phyloP scores from a whole-genome alignment of 345 rosid species.

The Aurinia saxatilis region DNA sequence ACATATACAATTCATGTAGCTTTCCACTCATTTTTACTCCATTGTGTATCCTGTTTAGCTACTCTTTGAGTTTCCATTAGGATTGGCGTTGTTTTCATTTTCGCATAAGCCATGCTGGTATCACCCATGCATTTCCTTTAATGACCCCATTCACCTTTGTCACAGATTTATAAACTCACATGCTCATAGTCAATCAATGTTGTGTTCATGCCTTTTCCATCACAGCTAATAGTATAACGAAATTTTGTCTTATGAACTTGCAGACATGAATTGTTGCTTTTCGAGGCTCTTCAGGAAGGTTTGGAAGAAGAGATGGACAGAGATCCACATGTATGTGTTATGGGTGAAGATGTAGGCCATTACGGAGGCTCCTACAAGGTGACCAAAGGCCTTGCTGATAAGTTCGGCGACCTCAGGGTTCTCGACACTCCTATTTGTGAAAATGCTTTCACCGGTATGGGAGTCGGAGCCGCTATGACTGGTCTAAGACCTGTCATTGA shows the following conservation, averaged over 20 bases:
- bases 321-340: slow-evolving; percentile 73
- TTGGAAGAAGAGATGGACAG: slow-evolving; percentile 98
- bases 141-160: too few relatives aligned
- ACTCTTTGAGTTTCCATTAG: neutral
- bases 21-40: neutral
- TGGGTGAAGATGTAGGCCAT: slow-evolving; percentile 99
- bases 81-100: neutral
- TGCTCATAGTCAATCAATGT: neutral
- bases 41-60: neutral
- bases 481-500: slow-evolving; percentile 83
- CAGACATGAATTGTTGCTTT: slow-evolving; percentile 86
- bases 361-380: slow-evolving; percentile 97
- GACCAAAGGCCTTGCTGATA: slow-evolving; percentile 64
- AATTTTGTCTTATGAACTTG: neutral
- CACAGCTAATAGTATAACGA: neutral
- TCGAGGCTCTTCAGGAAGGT: slow-evolving; percentile 89
- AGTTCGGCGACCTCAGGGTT: slow-evolving; percentile 87
- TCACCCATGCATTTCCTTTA: neutral
- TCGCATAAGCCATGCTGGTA: neutral
- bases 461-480: slow-evolving; percentile 92
- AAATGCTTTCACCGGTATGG: slow-evolving; percentile 97
- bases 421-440: slow-evolving; percentile 96
- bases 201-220: neutral
- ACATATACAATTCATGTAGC: too few relatives aligned
- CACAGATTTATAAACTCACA: neutral